These are phyloP conservation scores for Starmerella gropengiesseri DNA, from an alignment of 805 yeast genomes.

Conservation along the genomic window DNA sequence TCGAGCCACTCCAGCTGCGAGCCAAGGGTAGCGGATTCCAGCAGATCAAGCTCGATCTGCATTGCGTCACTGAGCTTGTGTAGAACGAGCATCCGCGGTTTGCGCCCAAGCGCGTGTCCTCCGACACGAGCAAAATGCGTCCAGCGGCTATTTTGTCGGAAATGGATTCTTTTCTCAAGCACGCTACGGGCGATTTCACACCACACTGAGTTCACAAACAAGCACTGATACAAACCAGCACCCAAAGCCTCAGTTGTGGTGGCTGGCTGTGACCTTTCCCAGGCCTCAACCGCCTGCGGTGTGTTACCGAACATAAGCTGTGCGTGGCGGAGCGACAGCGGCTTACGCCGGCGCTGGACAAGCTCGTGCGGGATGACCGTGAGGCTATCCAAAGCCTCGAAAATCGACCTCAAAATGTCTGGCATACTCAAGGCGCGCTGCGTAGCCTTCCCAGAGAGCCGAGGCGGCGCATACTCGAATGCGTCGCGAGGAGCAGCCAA, in stretches of 20 bases:
- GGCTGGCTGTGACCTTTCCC: slow-evolving; percentile 25
- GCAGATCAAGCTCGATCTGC: slow-evolving; percentile 44
- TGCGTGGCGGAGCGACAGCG: slow-evolving; percentile 60
- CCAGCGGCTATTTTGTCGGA: slow-evolving; percentile 41
- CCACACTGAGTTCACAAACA: slow-evolving; percentile 63
- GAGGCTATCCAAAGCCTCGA: slow-evolving; percentile 49
- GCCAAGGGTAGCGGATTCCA: slow-evolving; percentile 36
- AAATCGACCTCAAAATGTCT: slow-evolving; percentile 55
- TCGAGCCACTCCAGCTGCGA: slow-evolving; percentile 56
- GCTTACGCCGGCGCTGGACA: slow-evolving; percentile 52
- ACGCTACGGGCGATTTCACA: slow-evolving; percentile 43
- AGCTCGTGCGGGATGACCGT: slow-evolving; percentile 50
- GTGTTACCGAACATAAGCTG: slow-evolving; percentile 50
- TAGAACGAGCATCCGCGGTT: slow-evolving; percentile 41
- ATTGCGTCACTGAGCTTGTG: slow-evolving; percentile 51
- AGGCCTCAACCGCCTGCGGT: slow-evolving; percentile 39
- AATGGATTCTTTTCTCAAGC: slow-evolving; percentile 45
- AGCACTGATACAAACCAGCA: slow-evolving; percentile 45
- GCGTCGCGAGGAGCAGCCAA: not conserved
- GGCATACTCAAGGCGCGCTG: slow-evolving; percentile 58
- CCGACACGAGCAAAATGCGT: slow-evolving; percentile 31
- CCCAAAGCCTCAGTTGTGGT: slow-evolving; percentile 13
- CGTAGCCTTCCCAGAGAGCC: slow-evolving; percentile 13
- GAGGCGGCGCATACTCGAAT: not conserved
- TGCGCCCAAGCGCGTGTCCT: slow-evolving; percentile 20